phyloP scores from a whole-genome alignment of 2,329 filamentous ascomycete genomes.

The Stachybotrys echinatus region DNA sequence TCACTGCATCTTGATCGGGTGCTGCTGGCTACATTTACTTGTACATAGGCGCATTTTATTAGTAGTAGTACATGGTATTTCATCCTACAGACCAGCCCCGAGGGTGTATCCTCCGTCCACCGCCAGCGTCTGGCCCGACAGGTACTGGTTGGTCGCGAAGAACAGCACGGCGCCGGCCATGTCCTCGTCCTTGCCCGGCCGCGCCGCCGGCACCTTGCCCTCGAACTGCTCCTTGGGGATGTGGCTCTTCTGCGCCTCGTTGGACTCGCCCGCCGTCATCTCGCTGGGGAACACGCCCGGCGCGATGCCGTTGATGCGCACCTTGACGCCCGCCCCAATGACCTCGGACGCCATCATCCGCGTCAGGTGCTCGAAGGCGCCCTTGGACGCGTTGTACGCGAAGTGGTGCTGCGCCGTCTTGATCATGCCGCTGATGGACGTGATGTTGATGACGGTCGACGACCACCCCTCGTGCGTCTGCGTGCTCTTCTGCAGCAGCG shows the following conservation, averaged over 20 bases:
- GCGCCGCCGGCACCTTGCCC: conserved; percentile 55
- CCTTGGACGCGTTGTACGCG: conserved; percentile 60
- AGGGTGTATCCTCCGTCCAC: conserved; percentile 41
- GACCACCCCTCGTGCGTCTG: conserved; percentile 41
- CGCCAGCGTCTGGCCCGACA: conserved; percentile 36
- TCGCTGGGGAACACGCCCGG: conserved; percentile 67
- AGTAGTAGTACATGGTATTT: too few species aligned
- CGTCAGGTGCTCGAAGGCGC: conserved; percentile 58
- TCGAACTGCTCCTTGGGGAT: conserved; percentile 52
- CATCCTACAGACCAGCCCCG: conserved; percentile 26
- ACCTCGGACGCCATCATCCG: conserved; percentile 60
- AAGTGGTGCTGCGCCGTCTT: conserved; percentile 62
- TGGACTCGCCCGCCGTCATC: conserved; percentile 56
- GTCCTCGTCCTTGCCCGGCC: conserved; percentile 66
- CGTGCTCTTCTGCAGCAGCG: conserved; percentile 50
- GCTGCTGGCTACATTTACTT: too few species aligned
- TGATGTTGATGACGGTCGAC: conserved; percentile 61
- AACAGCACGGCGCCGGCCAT: conserved; percentile 64
- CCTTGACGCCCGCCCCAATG: conserved; percentile 51
- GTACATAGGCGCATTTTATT: too few species aligned
- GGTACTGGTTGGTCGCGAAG: conserved; percentile 35
- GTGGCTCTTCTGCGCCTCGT: conserved; percentile 51
- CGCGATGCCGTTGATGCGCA: conserved; percentile 68
- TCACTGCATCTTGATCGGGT: too few species aligned
- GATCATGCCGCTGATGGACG: conserved; percentile 60